phyloP scores from a whole-genome alignment of 805 yeast genomes.

The Candida tallmaniae region DNA sequence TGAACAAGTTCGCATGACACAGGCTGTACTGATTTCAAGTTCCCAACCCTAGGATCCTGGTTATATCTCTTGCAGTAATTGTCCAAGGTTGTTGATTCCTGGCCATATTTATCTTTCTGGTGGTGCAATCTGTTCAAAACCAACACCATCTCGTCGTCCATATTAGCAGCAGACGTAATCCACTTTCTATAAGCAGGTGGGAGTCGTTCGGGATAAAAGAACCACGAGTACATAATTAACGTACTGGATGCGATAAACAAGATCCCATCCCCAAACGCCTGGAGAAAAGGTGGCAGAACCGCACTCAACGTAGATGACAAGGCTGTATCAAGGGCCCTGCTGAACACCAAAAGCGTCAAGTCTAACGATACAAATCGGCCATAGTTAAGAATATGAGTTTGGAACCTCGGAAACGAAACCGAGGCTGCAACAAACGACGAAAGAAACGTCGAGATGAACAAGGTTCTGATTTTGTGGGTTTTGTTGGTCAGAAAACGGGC shows the following conservation, averaged over 20 bases:
- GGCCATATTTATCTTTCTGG: constrained; percentile 33
- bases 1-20: constrained; percentile 40
- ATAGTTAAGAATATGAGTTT: constrained; percentile 23
- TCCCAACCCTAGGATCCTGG: constrained; percentile 28
- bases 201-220: constrained; percentile 33
- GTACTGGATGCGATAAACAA: constrained; percentile 25
- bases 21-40: constrained; percentile 20
- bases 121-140: constrained; percentile 27
- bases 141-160: constrained; percentile 37
- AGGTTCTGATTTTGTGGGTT: neutral
- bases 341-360: constrained; percentile 30
- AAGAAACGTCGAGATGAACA: constrained; percentile 20
- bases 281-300: constrained; percentile 17
- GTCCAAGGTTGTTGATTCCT: constrained; percentile 24
- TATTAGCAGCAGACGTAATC: constrained; percentile 47
- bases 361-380: constrained; percentile 32
- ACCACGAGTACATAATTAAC: constrained; percentile 37
- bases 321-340: constrained; percentile 33
- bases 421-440: constrained; percentile 26
- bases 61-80: constrained; percentile 29
- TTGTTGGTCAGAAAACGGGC: constrained; percentile 2
- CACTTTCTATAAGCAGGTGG: constrained; percentile 43
- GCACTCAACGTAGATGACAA: constrained; percentile 20
- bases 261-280: constrained; percentile 20
- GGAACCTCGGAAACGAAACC: constrained; percentile 28